A percentile compares a stretch with the other conserved stretches of the same genome.
These are phyloP conservation scores for Colletotrichum cuscutae DNA, from an alignment of 2,329 filamentous ascomycete genomes.

Conservation along the genomic window DNA sequence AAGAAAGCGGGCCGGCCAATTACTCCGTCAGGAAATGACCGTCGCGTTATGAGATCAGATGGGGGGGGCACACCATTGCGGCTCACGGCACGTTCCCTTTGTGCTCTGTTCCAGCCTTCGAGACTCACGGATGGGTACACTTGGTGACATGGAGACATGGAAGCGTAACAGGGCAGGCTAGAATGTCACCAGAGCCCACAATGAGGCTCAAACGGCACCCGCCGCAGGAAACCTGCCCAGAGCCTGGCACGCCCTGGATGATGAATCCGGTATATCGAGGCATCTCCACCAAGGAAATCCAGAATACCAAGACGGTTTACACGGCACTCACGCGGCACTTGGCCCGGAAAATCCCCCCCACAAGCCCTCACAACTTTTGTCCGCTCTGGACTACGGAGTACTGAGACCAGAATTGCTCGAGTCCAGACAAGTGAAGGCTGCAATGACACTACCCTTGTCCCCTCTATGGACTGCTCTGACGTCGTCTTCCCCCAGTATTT, in stretches of 20 bases:
- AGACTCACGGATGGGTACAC: too few species aligned
- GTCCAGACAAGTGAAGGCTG: background rate
- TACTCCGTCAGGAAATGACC: slow-evolving; percentile 14
- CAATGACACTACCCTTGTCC: background rate
- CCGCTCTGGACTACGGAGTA: background rate
- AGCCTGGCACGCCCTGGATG: too few species aligned
- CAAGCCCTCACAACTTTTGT: background rate
- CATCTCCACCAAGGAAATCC: background rate
- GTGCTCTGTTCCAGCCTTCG: too few species aligned
- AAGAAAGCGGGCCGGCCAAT: background rate
- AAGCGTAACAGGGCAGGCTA: background rate
- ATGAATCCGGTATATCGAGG: background rate
- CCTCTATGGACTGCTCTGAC: background rate
- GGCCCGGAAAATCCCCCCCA: slow-evolving; percentile 9
- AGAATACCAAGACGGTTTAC: slow-evolving; percentile 12
- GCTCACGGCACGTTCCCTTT: background rate
- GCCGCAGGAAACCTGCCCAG: background rate
- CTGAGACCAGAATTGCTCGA: background rate
- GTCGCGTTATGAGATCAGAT: slow-evolving; percentile 25
- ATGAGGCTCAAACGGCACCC: background rate
- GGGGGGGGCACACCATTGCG: background rate
- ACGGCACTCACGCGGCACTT: slow-evolving; percentile 23
- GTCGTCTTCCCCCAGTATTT: background rate
- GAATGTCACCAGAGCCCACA: background rate
- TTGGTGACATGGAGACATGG: too few species aligned